Evolutionary conservation across 306 rosid species (phyloP), one percentile per base, ranked within the genome.

Genomic region (Fragaria iinumae): DNA sequence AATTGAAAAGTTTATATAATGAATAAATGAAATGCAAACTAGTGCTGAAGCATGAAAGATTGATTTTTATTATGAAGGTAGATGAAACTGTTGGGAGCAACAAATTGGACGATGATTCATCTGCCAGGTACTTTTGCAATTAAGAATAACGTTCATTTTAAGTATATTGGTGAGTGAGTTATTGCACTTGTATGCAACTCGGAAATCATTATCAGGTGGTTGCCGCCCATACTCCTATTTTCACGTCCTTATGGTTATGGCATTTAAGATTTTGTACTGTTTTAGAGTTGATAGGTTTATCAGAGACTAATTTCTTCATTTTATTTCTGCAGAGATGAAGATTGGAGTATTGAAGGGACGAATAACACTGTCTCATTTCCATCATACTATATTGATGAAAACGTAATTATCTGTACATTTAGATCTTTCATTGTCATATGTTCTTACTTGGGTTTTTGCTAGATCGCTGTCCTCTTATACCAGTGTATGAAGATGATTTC

Each of bases 381-480:
- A 5, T 95, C 99, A 27, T 95, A 95, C 91, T 92, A 95, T 81
- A 92, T 95, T 85, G 97, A 95, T 81, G 97, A 95, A n/a, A 90
- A 90, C 91, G 97, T 92, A 91, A 88, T 83, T 86, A 63, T 82
- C 87, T 78, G 72, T 72, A 13, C 63, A 29, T 71, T 18, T 72
- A 76, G 75, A 71, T 77, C 77, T 69, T 71, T 73, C 45, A 80
- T 74, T 52, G 76, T 25, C 69, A 41, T 43, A 6, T 5, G 9
- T 70, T 52, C 56, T 62, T 66, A 18, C 55, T 21, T 45, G 55
- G 78, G 44, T 80, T 67, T 75, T 59, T 76, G 23, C 39, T 53
- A 53, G 27, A 55, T 41, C 4, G 6, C 27, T 65, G 43, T 29
- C 68, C 70, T 73, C 52, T 73, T 21, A 0, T 41, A 39, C 52